A percentile compares a stretch with the other conserved stretches of the same genome.
phyloP scores from a whole-genome alignment of 2,329 filamentous ascomycete genomes.

The Trichophyton simii region DNA sequence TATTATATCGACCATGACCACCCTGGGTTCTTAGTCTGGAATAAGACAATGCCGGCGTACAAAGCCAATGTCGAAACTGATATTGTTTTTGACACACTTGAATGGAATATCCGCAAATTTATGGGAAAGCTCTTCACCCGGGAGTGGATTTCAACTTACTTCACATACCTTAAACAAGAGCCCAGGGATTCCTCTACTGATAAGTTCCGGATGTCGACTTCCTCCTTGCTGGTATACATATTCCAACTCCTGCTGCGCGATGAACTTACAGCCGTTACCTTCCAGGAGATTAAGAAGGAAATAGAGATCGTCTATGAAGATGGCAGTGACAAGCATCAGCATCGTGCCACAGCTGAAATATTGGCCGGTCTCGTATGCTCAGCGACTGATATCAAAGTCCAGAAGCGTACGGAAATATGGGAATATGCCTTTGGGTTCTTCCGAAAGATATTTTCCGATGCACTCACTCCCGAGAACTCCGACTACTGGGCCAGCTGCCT shows the following conservation, averaged over 20 bases:
- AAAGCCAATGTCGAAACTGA: constrained; percentile 53
- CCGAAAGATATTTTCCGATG: constrained; percentile 74
- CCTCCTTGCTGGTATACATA: constrained; percentile 74
- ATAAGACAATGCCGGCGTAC: constrained; percentile 70
- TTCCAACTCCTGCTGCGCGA: constrained; percentile 76
- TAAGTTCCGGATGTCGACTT: constrained; percentile 78
- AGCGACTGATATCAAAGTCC: constrained; percentile 62
- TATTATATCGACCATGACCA: constrained; percentile 88
- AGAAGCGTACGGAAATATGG: constrained; percentile 69
- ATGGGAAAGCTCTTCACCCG: constrained; percentile 71
- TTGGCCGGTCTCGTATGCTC: constrained; percentile 72
- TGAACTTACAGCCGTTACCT: constrained; percentile 61
- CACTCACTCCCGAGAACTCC: constrained; percentile 84
- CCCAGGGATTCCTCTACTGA: constrained; percentile 71
- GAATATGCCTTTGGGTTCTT: constrained; percentile 81
- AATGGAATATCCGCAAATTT: constrained; percentile 58
- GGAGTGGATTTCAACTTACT: constrained; percentile 77
- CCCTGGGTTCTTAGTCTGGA: constrained; percentile 94
- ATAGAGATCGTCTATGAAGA: constrained; percentile 70
- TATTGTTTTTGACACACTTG: constrained; percentile 69
- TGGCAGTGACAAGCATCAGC: constrained; percentile 93
- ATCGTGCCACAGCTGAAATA: constrained; percentile 89
- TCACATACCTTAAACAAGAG: constrained; percentile 91
- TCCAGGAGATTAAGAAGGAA: constrained; percentile 78
- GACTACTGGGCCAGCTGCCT: constrained; percentile 92